Percentiles rank a stretch among this genome's conserved stretches.
Conservation (phyloP, 2,329 filamentous ascomycete species). For the Hortaea werneckii region DNA sequence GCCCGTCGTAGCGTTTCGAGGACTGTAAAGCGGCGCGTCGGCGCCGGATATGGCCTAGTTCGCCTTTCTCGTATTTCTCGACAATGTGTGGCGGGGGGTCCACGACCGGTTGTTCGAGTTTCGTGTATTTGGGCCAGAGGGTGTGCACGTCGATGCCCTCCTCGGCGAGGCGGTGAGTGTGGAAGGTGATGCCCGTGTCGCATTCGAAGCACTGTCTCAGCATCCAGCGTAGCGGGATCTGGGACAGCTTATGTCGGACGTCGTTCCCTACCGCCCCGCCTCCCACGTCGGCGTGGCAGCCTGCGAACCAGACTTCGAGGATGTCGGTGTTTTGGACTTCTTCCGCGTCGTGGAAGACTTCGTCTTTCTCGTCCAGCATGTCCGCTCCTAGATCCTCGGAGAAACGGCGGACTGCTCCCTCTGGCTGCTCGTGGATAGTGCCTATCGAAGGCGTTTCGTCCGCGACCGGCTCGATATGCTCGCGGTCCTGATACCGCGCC, state of each 20-base stretch:
- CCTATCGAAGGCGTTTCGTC: slow-evolving; percentile 9
- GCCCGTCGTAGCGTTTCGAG: neutral
- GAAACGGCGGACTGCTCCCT: neutral
- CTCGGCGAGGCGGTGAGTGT: slow-evolving; percentile 29
- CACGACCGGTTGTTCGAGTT: slow-evolving; percentile 21
- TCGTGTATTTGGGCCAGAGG: slow-evolving; percentile 31
- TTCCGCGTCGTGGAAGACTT: neutral
- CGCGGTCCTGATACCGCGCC: slow-evolving; percentile 27
- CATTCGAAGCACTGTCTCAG: slow-evolving; percentile 39
- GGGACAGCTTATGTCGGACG: slow-evolving; percentile 33
- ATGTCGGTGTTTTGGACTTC: slow-evolving; percentile 14
- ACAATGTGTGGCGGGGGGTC: slow-evolving; percentile 28
- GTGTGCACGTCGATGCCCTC: slow-evolving; percentile 33
- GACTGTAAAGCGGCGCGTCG: slow-evolving; percentile 21
- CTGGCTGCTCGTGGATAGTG: slow-evolving; percentile 2
- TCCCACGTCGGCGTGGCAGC: slow-evolving; percentile 36
- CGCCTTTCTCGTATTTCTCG: slow-evolving; percentile 27
- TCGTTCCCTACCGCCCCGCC: slow-evolving; percentile 35
- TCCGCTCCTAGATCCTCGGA: slow-evolving; percentile 1
- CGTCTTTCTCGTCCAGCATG: neutral
- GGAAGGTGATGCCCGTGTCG: slow-evolving; percentile 37
- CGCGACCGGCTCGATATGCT: slow-evolving; percentile 9
- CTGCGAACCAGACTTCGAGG: slow-evolving; percentile 36
- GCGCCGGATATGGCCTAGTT: slow-evolving; percentile 23
- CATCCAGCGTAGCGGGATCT: slow-evolving; percentile 40